Evolutionary conservation across 768 basidiomycete genomes (phyloP).

Genomic region (Tricholoma bakamatsutake): DNA sequence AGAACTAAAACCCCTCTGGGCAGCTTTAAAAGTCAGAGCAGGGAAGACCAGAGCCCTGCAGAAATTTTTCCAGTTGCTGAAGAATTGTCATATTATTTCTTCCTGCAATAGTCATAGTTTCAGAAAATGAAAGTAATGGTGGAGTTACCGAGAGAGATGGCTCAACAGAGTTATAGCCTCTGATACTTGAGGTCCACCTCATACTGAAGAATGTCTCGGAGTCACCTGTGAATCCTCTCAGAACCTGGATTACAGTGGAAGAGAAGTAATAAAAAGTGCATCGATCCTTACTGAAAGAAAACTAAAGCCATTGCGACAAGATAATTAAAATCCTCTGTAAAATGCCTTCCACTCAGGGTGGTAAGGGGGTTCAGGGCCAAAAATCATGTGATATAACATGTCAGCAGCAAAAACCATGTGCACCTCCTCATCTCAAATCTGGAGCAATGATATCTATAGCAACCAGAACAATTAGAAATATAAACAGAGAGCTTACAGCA

Average conservation of each 20-base stretch:
- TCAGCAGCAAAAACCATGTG: too few relatives aligned
- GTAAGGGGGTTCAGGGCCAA: background rate
- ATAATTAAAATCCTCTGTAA: background rate
- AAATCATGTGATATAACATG: too few relatives aligned
- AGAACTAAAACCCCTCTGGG: too few relatives aligned
- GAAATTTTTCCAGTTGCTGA: background rate
- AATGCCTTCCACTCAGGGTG: background rate
- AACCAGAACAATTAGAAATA: background rate
- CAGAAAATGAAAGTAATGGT: background rate
- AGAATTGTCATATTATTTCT: too few relatives aligned
- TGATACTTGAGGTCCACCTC: slow-evolving; percentile 1
- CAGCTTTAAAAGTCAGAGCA: too few relatives aligned
- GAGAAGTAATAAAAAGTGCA: background rate
- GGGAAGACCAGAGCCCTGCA: too few relatives aligned
- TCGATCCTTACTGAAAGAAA: background rate
- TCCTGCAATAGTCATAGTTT: background rate
- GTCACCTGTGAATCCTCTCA: background rate
- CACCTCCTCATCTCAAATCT: background rate
- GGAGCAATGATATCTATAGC: background rate
- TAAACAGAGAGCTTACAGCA: background rate
- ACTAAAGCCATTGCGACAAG: background rate
- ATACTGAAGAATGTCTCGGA: slow-evolving; percentile 4
- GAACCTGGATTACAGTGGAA: background rate
- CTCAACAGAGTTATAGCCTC: background rate
- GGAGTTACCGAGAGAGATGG: background rate